Conservation (phyloP, 495 filamentous ascomycete genomes). For the Filosporella fistucella region DNA sequence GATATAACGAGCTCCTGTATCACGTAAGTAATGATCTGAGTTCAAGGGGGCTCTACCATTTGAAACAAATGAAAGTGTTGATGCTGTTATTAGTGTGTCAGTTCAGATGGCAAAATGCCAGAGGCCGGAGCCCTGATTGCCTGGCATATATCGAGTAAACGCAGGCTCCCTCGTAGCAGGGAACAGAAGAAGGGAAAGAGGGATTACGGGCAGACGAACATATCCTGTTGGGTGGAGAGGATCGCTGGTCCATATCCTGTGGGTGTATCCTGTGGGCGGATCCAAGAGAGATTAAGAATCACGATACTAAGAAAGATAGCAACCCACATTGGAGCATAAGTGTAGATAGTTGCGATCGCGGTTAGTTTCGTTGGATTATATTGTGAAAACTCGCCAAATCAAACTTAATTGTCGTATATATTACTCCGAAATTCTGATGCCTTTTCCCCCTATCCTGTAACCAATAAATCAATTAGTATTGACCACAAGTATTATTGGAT, state of each 20-base stretch:
- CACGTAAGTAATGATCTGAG: no score
- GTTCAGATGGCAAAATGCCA: no score
- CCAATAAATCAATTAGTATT: not conserved
- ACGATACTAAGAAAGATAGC: not conserved
- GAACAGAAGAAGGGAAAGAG: not conserved
- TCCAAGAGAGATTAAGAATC: not conserved
- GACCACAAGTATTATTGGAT: not conserved
- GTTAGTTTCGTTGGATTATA: no score
- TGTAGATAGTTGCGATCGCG: not conserved
- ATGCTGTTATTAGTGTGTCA: no score
- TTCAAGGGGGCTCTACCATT: no score
- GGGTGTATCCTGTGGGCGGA: not conserved
- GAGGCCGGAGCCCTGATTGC: no score
- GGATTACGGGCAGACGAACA: slow-evolving; percentile 4
- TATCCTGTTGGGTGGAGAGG: not conserved
- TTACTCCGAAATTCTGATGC: not conserved
- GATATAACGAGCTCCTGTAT: not conserved
- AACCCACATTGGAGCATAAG: not conserved
- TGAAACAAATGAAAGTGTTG: no score
- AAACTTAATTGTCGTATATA: not conserved
- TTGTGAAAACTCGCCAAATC: no score
- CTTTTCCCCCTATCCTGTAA: not conserved
- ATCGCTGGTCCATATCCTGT: not conserved
- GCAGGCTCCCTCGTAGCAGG: no score
- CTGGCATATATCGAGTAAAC: no score